These are phyloP conservation scores for Bisporella sp. DNA, from an alignment of 2,329 filamentous ascomycete genomes.

Conservation along the genomic window DNA sequence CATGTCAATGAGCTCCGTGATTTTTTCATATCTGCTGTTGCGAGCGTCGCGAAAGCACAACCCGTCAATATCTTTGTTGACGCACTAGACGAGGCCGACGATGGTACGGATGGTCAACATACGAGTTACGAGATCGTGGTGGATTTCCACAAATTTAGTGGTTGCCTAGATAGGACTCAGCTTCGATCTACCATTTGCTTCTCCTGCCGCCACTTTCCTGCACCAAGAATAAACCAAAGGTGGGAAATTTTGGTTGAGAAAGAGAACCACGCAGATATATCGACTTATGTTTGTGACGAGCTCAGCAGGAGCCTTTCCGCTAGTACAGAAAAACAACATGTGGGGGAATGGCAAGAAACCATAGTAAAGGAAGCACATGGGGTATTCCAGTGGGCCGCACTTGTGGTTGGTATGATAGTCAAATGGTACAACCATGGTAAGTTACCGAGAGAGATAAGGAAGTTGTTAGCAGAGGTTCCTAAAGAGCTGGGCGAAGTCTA, in stretches of 20 bases:
- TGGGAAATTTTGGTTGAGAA: slow-evolving; percentile 25
- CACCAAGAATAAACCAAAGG: slow-evolving; percentile 2
- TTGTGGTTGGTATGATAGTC: slow-evolving; percentile 14
- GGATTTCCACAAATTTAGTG: slow-evolving; percentile 1
- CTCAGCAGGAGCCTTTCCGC: slow-evolving; percentile 9
- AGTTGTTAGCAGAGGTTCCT: slow-evolving; percentile 1
- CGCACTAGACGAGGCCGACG: slow-evolving; percentile 8
- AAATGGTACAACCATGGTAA: slow-evolving; percentile 3
- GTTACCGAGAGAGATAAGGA: not conserved
- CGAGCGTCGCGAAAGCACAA: not conserved
- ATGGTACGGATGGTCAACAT: not conserved
- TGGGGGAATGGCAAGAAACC: too few species aligned
- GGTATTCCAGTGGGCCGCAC: slow-evolving; percentile 31
- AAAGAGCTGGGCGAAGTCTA: not conserved
- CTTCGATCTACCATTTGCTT: slow-evolving; percentile 9
- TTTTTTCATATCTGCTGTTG: slow-evolving; percentile 1
- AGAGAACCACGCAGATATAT: slow-evolving; percentile 28
- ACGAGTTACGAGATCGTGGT: not conserved
- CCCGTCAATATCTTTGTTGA: slow-evolving; percentile 7
- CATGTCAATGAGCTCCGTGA: slow-evolving; percentile 2
- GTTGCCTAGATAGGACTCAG: too few species aligned
- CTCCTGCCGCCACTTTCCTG: slow-evolving; percentile 18
- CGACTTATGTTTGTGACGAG: slow-evolving; percentile 20
- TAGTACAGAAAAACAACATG: too few species aligned
- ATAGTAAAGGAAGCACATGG: slow-evolving; percentile 25